A percentile compares a stretch with the other conserved stretches of the same genome.
phyloP scores from a whole-genome alignment of 331 rosid genomes.

The Malus hybrid region DNA sequence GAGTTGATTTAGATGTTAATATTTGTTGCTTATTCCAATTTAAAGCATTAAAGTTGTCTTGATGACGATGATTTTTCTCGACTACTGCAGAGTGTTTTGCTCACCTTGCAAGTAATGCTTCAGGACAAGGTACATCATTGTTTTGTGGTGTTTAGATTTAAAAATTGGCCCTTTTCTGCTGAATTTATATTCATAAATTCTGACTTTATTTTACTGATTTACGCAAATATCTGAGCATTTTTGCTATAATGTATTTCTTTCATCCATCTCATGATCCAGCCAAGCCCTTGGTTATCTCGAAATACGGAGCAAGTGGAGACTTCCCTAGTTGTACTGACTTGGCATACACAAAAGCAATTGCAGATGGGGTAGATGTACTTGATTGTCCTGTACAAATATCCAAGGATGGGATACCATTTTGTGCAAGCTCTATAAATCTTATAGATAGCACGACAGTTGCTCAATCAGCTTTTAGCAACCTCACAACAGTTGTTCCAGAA shows the following conservation, averaged over 20 bases:
- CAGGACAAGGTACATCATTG: conserved; percentile 39
- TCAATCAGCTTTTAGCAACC: conserved; percentile 35
- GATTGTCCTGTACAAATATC: conserved; percentile 96
- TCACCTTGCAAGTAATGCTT: conserved; percentile 38
- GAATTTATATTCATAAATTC: neutral
- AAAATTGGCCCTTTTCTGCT: conserved; percentile 10
- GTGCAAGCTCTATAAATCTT: conserved; percentile 68
- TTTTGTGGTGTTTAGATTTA: neutral
- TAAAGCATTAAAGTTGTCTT: neutral
- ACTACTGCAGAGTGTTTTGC: conserved; percentile 74
- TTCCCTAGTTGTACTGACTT: conserved; percentile 67
- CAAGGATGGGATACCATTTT: conserved; percentile 72
- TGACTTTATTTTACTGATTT: neutral
- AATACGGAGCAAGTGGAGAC: conserved; percentile 94
- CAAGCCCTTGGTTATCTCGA: conserved; percentile 62
- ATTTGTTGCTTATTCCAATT: neutral
- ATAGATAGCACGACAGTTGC: conserved; percentile 56
- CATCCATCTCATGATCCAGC: conserved; percentile 30
- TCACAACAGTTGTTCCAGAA: conserved; percentile 31
- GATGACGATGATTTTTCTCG: conserved; percentile 19
- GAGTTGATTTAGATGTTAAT: neutral
- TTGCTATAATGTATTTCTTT: conserved; percentile 24
- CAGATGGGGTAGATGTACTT: conserved; percentile 68
- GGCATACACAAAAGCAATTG: conserved; percentile 60
- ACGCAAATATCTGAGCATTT: neutral